A percentile compares a stretch with the other conserved stretches of the same genome.
Conservation (phyloP, 352 stramenopile genomes). For the Phytophthora crassamura region DNA sequence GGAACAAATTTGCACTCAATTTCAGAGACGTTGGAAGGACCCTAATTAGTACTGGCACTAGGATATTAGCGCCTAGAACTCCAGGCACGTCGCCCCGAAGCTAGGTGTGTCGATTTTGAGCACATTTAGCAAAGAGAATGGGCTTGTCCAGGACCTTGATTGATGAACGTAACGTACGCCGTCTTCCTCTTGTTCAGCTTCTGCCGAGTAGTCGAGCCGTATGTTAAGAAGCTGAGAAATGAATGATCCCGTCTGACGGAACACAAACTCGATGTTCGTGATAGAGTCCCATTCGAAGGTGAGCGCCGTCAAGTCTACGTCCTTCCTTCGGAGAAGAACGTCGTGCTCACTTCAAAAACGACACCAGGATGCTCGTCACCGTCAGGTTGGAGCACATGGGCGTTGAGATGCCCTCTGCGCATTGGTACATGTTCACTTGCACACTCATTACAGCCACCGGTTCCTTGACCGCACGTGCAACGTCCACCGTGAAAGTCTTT, state of each 20-base stretch:
- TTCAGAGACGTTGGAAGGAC: no score
- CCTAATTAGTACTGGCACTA: no score
- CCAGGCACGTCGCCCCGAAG: conserved; percentile 56
- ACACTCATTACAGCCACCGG: conserved; percentile 37
- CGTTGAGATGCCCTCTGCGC: conserved; percentile 31
- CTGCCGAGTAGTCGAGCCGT: conserved; percentile 53
- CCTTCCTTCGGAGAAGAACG: conserved; percentile 36
- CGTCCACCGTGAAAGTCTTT: conserved; percentile 41
- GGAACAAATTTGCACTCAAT: no score
- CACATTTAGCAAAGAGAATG: conserved; percentile 59
- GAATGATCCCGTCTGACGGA: conserved; percentile 46
- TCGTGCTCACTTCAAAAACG: conserved; percentile 36
- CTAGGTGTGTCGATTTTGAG: conserved; percentile 39
- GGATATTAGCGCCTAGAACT: conserved; percentile 16
- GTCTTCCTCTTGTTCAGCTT: conserved; percentile 72
- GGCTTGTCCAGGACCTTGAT: conserved; percentile 45
- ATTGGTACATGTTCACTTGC: conserved; percentile 51
- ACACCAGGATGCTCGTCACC: conserved; percentile 50
- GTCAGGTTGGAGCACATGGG: conserved; percentile 59
- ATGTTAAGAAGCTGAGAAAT: conserved; percentile 52
- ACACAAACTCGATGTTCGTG: conserved; percentile 57
- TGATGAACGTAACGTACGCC: conserved; percentile 57
- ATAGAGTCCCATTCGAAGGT: conserved; percentile 54
- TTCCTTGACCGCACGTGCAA: conserved; percentile 47
- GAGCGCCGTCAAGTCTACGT: conserved; percentile 41